Evolutionary conservation across 805 yeast species (phyloP), one percentile per base, ranked within the genome.

Genomic region (Ogataea philodendri): DNA sequence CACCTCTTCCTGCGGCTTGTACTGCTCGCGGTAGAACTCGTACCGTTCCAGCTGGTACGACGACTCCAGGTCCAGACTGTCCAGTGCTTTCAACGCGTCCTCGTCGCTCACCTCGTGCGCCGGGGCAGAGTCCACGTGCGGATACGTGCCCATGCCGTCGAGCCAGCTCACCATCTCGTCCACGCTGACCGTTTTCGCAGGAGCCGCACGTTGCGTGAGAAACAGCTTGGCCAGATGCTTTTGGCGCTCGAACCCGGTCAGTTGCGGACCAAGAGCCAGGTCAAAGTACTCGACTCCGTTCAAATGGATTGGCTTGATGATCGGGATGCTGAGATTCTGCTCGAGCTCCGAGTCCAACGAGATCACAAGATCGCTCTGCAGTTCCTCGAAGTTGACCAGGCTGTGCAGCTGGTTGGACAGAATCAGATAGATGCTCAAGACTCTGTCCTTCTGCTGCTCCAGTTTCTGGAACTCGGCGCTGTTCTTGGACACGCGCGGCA

Each of bases 231-330:
- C 39, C 20, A 57, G 30, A 13, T 45, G 28, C 29, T 30, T 41
- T 36, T 35, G 48, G 26, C 20, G 33, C 35, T 40, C 45, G 18
- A 37, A 34, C 1, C 28, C 36, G 13, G 34, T 7, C 35, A 36
- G 5, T 28, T 32, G 17, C 21, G 32, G 35, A 30, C 43, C 14
- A 23, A 55, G 19, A 34, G 41, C 30, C 39, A 44, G 32, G 34
- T 54, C 55, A 29, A 60, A 35, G 53, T 74, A 76, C 27, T 70
- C 73, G 13, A 72, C 63, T 0, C 76, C 67, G 43, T 70, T 68
- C 3, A 58, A 29, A 5, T 69, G 65, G 10, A 75, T 41, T 7
- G 75, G 59, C 47, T 70, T 73, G 5, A 75, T 48, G 15, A 74
- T 52, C 2, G 80, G 80, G 1, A 69, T 55, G 30, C 25, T 35